These are phyloP conservation scores for Vaccinium vitisidaea DNA, from an alignment of 148 eudicot species.

Conservation along the genomic window DNA sequence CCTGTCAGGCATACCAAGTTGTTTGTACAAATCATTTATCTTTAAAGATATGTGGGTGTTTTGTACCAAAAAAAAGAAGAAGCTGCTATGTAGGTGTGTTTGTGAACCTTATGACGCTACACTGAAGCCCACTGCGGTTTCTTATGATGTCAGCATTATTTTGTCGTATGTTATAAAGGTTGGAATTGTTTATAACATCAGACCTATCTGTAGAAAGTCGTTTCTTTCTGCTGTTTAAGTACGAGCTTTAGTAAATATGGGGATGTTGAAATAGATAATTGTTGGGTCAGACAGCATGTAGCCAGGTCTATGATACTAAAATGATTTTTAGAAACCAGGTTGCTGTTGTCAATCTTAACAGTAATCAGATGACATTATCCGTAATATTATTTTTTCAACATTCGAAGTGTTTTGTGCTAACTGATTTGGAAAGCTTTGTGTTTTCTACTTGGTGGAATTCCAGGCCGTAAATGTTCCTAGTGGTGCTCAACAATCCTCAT, in stretches of 20 bases:
- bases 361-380: neutral
- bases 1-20: neutral
- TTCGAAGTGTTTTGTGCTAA: neutral
- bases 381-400: neutral
- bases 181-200: neutral
- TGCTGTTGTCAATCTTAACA: neutral
- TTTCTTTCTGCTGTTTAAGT: neutral
- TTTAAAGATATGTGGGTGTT: neutral
- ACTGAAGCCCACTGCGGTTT: neutral
- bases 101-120: neutral
- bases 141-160: neutral
- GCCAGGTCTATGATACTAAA: neutral
- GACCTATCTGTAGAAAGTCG: neutral
- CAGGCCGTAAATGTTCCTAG: conserved; percentile 49
- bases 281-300: neutral
- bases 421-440: conserved; percentile 2
- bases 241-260: neutral
- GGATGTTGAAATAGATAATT: neutral
- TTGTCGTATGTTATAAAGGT: neutral
- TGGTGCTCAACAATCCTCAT: conserved; percentile 49
- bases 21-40: neutral
- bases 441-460: conserved; percentile 12
- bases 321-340: neutral
- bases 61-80: too few species aligned
- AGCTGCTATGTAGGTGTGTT: neutral